Percentiles rank a stretch among this genome's conserved stretches.
Evolutionary conservation across 148 eudicot species (phyloP).

Genomic region (Silene conica): DNA sequence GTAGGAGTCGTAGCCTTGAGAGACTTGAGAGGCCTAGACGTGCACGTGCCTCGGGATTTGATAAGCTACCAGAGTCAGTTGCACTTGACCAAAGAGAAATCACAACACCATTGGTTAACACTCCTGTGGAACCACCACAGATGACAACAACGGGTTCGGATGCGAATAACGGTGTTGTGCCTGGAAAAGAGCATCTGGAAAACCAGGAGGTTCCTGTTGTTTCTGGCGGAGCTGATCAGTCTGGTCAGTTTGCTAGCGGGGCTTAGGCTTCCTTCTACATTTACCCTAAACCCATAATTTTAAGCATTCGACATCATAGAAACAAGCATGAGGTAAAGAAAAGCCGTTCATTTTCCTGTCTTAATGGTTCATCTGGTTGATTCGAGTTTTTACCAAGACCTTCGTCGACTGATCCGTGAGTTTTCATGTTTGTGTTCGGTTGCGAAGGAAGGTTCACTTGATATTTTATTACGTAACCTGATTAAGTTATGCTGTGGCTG

Average conservation of each 20-base stretch:
- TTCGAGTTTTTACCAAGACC: neutral
- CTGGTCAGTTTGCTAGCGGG: conserved; percentile 7
- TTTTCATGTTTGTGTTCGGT: neutral
- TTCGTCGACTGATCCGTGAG: neutral
- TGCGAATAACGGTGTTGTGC: neutral
- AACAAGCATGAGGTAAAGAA: neutral
- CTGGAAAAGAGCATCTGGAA: conserved; percentile 7
- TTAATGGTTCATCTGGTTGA: neutral
- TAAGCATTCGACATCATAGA: neutral
- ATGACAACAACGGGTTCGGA: neutral
- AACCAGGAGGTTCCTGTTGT: conserved; percentile 2
- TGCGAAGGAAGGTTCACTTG: neutral
- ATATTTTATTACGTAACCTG: neutral
- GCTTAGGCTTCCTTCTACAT: neutral
- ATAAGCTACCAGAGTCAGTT: conserved; percentile 18
- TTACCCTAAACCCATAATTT: neutral
- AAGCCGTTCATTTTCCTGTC: neutral
- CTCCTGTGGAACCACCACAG: conserved; percentile 15
- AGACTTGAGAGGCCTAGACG: conserved; percentile 43
- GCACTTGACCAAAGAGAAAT: conserved; percentile 48
- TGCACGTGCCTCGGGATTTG: conserved; percentile 29
- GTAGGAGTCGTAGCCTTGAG: conserved; percentile 37
- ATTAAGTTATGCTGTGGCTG: neutral
- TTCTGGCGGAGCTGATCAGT: conserved; percentile 11
- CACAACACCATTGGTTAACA: conserved; percentile 20